Base-by-base conservation (phyloP, 2,329 filamentous ascomycete genomes). In the Bipolaris oryzae region DNA sequence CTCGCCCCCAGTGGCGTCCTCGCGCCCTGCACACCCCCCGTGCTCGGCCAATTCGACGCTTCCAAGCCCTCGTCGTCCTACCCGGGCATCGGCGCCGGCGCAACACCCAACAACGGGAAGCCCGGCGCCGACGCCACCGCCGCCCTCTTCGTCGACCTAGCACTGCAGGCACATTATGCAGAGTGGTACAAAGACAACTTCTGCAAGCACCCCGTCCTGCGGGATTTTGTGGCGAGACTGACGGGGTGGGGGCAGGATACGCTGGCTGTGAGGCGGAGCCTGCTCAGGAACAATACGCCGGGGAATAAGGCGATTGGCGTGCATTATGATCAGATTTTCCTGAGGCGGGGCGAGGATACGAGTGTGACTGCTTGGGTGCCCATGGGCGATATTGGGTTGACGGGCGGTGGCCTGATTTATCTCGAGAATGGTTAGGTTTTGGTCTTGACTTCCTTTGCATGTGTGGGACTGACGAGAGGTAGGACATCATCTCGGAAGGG, bases 261-360 rank as follows among this genome's bases (percentile, higher is more conserved):
- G 0, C 67, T 84, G 3, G 73, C 64, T 5, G 72, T 84, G 3
- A 72, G 77, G 7, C 74, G 84, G 31, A 84, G 82, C 1, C 67
- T 86, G 10, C 68, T 87, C 50, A 74, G 84, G 35, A 86, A 86
- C 60, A 86, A 85, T 61, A 82, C 81, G 0, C 84, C 84, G 0
- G 79, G 79, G 0, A 84, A 82, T 46, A 82, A 83, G 60, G 82
- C 84, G 0, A 86, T 85, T 57, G 84, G 84, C 0, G 84, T 87
- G 3, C 84, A 87, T 58, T 86, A 86, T 62, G 84, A 87, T 62
- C 83, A 86, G 71, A 85, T 82, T 20, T 86, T 86, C 62, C 68
- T 86, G 45, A 70, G 83, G 1, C 68, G 85, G 63, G 84, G 84
- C 1, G 83, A 85, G 47, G 79, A 81, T 1, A 84, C 82, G 0